Evolutionary conservation across 1,284 basidiomycete genomes (phyloP).

Genomic region (Sutorius eximius): DNA sequence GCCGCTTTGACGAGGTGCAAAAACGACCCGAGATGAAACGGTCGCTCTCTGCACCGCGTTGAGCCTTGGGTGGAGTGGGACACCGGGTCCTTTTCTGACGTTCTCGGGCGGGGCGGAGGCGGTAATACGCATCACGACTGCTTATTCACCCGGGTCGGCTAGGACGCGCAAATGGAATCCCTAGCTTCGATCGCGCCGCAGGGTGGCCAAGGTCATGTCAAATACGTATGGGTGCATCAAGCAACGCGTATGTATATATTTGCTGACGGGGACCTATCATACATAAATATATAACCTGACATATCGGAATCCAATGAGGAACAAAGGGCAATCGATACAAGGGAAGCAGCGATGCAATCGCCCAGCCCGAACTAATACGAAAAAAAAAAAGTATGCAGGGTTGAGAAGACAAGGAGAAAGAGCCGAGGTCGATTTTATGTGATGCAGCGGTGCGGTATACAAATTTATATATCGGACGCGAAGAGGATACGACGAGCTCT

Average conservation of each 20-base stretch:
- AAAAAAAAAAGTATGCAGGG: slow-evolving; percentile 2
- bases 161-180: neutral
- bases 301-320: slow-evolving; percentile 2
- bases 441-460: slow-evolving; percentile 31
- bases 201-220: neutral
- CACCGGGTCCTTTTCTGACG: neutral
- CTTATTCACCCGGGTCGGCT: neutral
- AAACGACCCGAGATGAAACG: slow-evolving; percentile 61
- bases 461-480: slow-evolving; percentile 20
- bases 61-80: neutral
- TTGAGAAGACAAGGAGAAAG: neutral
- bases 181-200: neutral
- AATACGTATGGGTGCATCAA: slow-evolving; percentile 26
- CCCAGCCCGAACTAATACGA: neutral
- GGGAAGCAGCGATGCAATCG: slow-evolving; percentile 2
- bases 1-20: slow-evolving; percentile 85
- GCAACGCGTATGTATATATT: slow-evolving; percentile 25
- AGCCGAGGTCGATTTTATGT: slow-evolving; percentile 17
- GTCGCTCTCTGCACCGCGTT: slow-evolving; percentile 52
- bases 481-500: slow-evolving; percentile 3
- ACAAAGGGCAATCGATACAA: neutral
- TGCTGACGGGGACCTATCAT: slow-evolving; percentile 20
- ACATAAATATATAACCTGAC: slow-evolving; percentile 21
- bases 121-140: too few species aligned
- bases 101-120: neutral